Evolutionary conservation across 1,139 yeast species (phyloP), one percentile per base, ranked within the genome.

Genomic region (Blastobotrys capitulatus): DNA sequence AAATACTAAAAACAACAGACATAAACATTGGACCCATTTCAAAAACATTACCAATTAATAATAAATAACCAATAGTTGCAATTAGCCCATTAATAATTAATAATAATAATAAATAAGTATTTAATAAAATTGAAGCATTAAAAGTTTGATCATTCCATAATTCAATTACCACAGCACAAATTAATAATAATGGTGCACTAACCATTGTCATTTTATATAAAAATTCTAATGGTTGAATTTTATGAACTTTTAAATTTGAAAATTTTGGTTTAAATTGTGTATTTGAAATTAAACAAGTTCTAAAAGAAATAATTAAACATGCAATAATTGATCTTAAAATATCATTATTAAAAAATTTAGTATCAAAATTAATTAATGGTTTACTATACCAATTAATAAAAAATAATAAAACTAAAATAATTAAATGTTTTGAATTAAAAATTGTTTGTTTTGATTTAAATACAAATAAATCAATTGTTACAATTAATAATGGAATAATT

Each of bases 21-120:
- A n/a, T 15, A 13, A 18, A 39, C 15, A 41, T 15, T 29, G 22
- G 15, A 4, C 20, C 22, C 6, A 19, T 4, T 18, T 35, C 20
- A 7, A 18, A 6, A n/a, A 18, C 13, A 10, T 6, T 9, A 13
- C 29, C 12, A 26, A 15, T 26, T 10, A 19, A 26, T 13, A 60
- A 60, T 16, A 59, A 57, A 43, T 59, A 57, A 10, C 60, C 53
- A 6, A 57, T 60, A 46, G 60, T 60, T 13, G 64, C 63, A 27
- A 62, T 53, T 16, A 58, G 35, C 15, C 64, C 64, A 47, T 58
- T 62, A 42, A 57, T 48, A 18, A 46, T 31, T 36, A 62, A 54
- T 36, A 60, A 53, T 38, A 55, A 13, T 42, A 54, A 12, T 13
- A 29, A 13, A 13, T 10, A 12, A 12, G 32, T 10, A 12, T 36